Evolutionary conservation across 441 rosid genomes (phyloP).

Genomic region (California macrophylla): DNA sequence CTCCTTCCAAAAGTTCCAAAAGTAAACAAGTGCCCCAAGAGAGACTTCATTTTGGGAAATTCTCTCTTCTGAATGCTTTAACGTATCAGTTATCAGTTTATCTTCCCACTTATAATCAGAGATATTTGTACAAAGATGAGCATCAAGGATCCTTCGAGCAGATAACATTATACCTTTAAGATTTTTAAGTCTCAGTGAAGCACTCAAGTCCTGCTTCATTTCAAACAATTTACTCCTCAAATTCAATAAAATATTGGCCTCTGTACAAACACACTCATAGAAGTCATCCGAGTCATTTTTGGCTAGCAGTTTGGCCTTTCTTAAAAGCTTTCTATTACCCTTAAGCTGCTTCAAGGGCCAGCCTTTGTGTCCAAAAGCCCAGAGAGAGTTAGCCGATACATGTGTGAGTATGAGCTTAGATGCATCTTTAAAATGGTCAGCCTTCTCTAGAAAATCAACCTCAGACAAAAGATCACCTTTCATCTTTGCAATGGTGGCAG

Average conservation of each 20-base stretch:
- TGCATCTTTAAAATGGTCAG: conserved; percentile 27
- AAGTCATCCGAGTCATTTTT: conserved; percentile 19
- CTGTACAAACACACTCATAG: conserved; percentile 20
- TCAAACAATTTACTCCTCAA: conserved; percentile 14
- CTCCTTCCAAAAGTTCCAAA: conserved; percentile 38
- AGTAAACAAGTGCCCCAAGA: conserved; percentile 25
- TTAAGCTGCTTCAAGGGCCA: conserved; percentile 42
- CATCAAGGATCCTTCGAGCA: conserved; percentile 36
- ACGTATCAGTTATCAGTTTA: conserved; percentile 20
- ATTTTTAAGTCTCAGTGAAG: conserved; percentile 23
- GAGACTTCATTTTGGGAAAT: conserved; percentile 18
- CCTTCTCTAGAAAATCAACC: conserved; percentile 31
- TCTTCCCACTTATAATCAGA: conserved; percentile 28
- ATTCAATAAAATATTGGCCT: conserved; percentile 27
- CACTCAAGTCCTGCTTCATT: conserved; percentile 22
- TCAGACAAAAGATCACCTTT: conserved; percentile 28
- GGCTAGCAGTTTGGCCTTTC: conserved; percentile 29
- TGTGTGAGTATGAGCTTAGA: conserved; percentile 27
- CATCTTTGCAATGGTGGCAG: conserved; percentile 32
- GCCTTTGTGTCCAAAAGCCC: conserved; percentile 34
- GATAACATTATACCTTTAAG: conserved; percentile 30
- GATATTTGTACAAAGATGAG: conserved; percentile 20
- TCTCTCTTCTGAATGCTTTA: conserved; percentile 17
- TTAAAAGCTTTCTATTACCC: conserved; percentile 28
- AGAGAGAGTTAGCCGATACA: conserved; percentile 36